Conservation (phyloP, 331 rosid species). For the Arachis monticola region DNA sequence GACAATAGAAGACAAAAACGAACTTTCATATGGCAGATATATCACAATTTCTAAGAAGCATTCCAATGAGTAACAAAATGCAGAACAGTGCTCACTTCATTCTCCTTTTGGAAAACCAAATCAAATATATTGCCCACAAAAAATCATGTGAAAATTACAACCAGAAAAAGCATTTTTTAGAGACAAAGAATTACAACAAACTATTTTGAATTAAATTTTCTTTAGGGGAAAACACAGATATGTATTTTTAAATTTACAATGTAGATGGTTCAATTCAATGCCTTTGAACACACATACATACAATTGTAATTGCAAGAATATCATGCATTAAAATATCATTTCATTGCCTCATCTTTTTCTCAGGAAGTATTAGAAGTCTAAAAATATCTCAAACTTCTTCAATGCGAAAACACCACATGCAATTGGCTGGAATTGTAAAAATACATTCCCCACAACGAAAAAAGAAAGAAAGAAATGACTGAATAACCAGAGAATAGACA, state of each 20-base stretch:
- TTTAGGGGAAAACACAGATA: not conserved
- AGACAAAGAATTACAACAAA: not conserved
- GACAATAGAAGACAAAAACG: not conserved
- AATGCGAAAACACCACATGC: not conserved
- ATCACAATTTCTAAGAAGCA: constrained; percentile 6
- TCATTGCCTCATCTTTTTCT: not conserved
- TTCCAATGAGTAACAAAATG: not conserved
- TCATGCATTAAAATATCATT: constrained; percentile 17
- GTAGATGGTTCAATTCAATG: not conserved
- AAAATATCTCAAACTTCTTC: constrained; percentile 6
- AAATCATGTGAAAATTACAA: not conserved
- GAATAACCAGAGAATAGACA: constrained; percentile 10
- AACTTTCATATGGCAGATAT: not conserved
- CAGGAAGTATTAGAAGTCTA: not conserved
- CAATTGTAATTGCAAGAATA: not conserved
- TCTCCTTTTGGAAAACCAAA: constrained; percentile 9
- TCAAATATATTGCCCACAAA: constrained; percentile 4
- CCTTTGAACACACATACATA: constrained; percentile 15
- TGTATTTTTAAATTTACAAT: not conserved
- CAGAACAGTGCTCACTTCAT: not conserved
- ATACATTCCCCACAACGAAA: not conserved
- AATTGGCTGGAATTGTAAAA: constrained; percentile 13
- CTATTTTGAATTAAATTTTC: too few species aligned
- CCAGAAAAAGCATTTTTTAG: not conserved
- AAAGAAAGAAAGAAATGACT: not conserved